These are phyloP conservation scores for Dimocarpus longan DNA, from an alignment of 345 rosid genomes.

Conservation along the genomic window DNA sequence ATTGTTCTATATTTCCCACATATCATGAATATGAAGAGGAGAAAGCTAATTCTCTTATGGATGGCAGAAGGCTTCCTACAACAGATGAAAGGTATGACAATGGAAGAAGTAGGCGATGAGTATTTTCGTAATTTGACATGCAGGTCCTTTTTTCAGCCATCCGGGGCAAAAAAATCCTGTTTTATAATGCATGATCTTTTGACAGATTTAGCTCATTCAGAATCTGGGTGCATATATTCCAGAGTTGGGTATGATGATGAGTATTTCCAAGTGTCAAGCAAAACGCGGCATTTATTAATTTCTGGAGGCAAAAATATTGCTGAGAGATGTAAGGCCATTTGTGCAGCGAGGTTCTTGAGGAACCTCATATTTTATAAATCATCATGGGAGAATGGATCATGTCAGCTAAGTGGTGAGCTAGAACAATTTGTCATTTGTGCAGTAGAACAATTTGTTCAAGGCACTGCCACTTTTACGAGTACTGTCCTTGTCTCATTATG, in stretches of 20 bases:
- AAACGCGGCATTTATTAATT: no score
- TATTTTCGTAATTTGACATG: conserved; percentile 3
- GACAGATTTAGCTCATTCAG: conserved; percentile 19
- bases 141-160: conserved; percentile 23
- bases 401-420: not conserved
- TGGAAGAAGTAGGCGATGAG: not conserved
- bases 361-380: not conserved
- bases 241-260: not conserved
- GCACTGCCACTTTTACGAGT: no score
- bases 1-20: conserved; percentile 23
- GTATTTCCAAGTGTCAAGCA: no score
- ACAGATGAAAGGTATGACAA: not conserved
- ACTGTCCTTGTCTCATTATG: no score
- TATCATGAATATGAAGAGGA: conserved; percentile 7
- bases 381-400: not conserved
- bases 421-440: no score
- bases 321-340: not conserved
- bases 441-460: not conserved
- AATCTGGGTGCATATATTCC: conserved; percentile 10
- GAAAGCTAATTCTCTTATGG: conserved; percentile 25
- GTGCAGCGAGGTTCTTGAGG: not conserved
- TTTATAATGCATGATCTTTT: conserved; percentile 32
- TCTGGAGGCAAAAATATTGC: no score
- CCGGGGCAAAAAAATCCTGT: not conserved
- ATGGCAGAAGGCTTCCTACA: conserved; percentile 29